A percentile compares a stretch with the other conserved stretches of the same genome.
Conservation (phyloP, 192 early-diverging fungal species). For the Diversispora epigaea region DNA sequence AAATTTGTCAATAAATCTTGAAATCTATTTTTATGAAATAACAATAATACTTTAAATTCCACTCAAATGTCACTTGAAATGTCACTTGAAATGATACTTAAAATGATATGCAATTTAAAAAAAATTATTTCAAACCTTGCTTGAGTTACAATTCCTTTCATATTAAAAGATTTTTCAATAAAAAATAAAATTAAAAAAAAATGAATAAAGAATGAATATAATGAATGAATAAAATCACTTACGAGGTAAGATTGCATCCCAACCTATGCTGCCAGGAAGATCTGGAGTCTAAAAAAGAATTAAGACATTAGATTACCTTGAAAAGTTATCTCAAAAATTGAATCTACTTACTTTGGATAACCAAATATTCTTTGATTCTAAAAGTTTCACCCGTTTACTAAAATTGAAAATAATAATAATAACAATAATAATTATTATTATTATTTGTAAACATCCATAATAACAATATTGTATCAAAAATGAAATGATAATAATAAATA, state of each 20-base stretch:
- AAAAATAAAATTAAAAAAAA: not conserved
- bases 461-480: not conserved
- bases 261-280: conserved; percentile 37
- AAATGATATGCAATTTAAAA: not conserved
- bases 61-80: not conserved
- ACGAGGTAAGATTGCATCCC: conserved; percentile 40
- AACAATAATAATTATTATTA: no score
- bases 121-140: conserved; percentile 24
- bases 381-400: conserved; percentile 27
- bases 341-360: conserved; percentile 36
- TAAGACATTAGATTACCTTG: not conserved
- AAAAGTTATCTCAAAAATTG: not conserved
- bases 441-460: not conserved
- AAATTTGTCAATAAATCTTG: not conserved
- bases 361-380: conserved; percentile 31
- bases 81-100: not conserved
- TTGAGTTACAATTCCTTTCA: conserved; percentile 28
- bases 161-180: not conserved
- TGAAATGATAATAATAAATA: not conserved
- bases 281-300: conserved; percentile 36
- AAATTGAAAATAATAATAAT: not conserved
- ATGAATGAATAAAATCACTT: not conserved
- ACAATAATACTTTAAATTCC: not conserved
- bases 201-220: not conserved
- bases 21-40: conserved; percentile 12